These are phyloP conservation scores for Exophiala calicioides DNA, from an alignment of 2,329 filamentous ascomycete species.

Conservation along the genomic window DNA sequence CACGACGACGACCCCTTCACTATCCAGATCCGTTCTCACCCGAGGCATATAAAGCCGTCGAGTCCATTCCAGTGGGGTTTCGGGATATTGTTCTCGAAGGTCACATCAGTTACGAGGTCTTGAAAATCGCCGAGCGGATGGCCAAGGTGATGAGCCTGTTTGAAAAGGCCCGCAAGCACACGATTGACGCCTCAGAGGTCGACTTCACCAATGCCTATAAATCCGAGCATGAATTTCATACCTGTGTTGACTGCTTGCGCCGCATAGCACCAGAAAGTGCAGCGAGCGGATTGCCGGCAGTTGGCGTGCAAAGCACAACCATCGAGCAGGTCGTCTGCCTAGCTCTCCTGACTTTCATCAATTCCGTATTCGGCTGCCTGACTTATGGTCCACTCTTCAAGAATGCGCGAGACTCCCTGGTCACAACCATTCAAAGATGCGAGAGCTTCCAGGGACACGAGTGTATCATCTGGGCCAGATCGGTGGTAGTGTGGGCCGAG, in stretches of 20 bases:
- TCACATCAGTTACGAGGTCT: constrained; percentile 6
- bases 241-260: constrained; percentile 12
- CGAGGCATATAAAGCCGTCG: neutral
- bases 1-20: constrained; percentile 3
- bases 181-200: neutral
- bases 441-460: neutral
- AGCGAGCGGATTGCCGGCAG: too few species aligned
- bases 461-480: constrained; percentile 7
- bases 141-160: neutral
- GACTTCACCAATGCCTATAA: constrained; percentile 6
- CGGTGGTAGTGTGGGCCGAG: too few species aligned
- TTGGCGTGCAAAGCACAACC: too few species aligned
- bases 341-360: constrained; percentile 6
- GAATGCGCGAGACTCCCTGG: neutral
- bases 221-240: constrained; percentile 13
- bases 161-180: neutral
- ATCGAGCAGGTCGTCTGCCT: constrained; percentile 16
- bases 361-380: constrained; percentile 5
- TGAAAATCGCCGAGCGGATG: constrained; percentile 6
- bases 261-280: neutral
- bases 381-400: constrained; percentile 1
- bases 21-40: constrained; percentile 1
- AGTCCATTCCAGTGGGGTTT: constrained; percentile 1
- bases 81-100: neutral
- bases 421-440: neutral